Evolutionary conservation across 345 rosid species (phyloP), one percentile per base, ranked within the genome.

Genomic region (Salix caprea): DNA sequence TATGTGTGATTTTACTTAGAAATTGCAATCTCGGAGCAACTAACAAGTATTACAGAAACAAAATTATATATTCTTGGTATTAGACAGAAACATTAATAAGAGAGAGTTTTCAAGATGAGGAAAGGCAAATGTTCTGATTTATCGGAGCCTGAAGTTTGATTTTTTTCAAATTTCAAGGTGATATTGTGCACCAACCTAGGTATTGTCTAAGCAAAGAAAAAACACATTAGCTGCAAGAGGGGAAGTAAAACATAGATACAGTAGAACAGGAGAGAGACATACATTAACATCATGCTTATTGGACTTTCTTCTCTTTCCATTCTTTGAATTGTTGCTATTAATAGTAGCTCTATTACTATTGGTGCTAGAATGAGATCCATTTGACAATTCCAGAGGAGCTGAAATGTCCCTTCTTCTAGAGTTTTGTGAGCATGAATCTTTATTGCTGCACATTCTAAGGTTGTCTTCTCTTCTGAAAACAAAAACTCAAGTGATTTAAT

Each of bases 291-390:
- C 76, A 72, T 8, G 69, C 44, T 66, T 61, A 54, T 71, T 80
- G 40, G 30, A 39, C 76, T 28, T 78, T 74, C 71, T 82, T 76
- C 67, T 80, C 71, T n/a, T 82, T 65, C 61, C 72, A 78, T 64
- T 87, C 78, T 72, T 80, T 9, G 78, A 48, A 48, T 68, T 60
- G 5, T 46, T 46, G 52, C 56, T 5, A 50, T 54, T 68, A 37
- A 16, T 71, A 28, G n/a, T 50, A n/a, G 54, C n/a, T 26, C 58
- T 66, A 58, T 67, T 78, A 67, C 32, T 11, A 24, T n/a, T 23
- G 67, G 32, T 70, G 70, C 69, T 11, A 64, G 69, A 11, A n/a
- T 72, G 72, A 34, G 71, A 50, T 66, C 52, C 50, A 62, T 74
- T 56, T 26, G 76, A 73, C 21, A 40, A 26, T 19, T 42, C 77